Conservation (phyloP, 352 stramenopile genomes). For the Phytophthora capsici region DNA sequence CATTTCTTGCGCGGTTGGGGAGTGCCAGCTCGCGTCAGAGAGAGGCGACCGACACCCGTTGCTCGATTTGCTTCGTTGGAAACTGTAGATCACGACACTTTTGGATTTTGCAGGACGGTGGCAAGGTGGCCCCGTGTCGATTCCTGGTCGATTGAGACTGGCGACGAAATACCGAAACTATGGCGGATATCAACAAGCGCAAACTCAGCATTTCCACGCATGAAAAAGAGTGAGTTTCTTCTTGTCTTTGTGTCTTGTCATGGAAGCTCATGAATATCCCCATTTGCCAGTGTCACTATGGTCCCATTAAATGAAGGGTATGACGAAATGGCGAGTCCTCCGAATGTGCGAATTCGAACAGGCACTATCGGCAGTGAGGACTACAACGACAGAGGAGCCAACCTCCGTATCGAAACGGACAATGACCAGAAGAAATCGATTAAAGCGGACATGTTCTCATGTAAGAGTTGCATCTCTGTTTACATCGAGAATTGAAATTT, state of each 20-base stretch:
- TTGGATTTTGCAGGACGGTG: constrained; percentile 26
- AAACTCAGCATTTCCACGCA: constrained; percentile 22
- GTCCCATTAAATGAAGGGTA: constrained; percentile 36
- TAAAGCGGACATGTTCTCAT: constrained; percentile 55
- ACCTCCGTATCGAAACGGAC: constrained; percentile 72
- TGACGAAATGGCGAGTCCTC: constrained; percentile 37
- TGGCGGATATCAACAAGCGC: constrained; percentile 29
- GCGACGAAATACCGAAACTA: constrained; percentile 13
- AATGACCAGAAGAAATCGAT: constrained; percentile 63
- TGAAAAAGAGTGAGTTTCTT: constrained; percentile 32
- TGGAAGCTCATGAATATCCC: constrained; percentile 13
- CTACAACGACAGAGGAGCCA: constrained; percentile 65
- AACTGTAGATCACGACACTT: constrained; percentile 25
- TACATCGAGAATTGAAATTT: background rate
- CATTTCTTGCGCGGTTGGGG: constrained; percentile 18
- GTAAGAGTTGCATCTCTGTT: constrained; percentile 39
- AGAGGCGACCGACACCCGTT: constrained; percentile 20
- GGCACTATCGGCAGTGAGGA: constrained; percentile 67
- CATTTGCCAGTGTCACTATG: constrained; percentile 17
- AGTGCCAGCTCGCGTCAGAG: constrained; percentile 19
- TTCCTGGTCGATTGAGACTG: constrained; percentile 13
- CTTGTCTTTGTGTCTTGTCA: constrained; percentile 14
- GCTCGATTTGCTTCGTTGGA: constrained; percentile 32
- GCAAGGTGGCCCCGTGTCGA: constrained; percentile 11
- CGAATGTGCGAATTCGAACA: constrained; percentile 44